phyloP scores from a whole-genome alignment of 164 flowering plant genomes.

The Piper longum region DNA sequence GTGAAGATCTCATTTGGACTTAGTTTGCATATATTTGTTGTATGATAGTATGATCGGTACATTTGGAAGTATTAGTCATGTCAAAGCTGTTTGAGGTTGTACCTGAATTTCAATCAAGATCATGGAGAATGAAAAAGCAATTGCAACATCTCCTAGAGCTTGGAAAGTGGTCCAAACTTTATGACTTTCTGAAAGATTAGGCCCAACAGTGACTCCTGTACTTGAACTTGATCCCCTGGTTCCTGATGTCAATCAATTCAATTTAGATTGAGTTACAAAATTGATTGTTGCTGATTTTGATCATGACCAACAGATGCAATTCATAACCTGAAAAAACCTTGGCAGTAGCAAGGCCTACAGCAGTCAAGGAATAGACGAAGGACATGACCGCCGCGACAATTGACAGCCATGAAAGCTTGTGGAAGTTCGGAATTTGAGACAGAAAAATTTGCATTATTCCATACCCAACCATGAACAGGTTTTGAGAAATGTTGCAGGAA shows the following conservation, averaged over 20 bases:
- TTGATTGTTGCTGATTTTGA: no score
- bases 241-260: constrained; percentile 17
- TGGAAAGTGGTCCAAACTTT: constrained; percentile 43
- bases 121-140: constrained; percentile 53
- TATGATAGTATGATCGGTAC: no score
- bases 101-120: constrained; percentile 75
- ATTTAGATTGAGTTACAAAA: no score
- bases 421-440: constrained; percentile 70
- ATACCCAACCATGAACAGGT: constrained; percentile 57
- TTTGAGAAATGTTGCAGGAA: constrained; percentile 55
- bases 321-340: constrained; percentile 37
- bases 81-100: not conserved
- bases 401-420: constrained; percentile 62
- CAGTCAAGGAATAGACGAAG: constrained; percentile 39
- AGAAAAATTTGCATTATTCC: constrained; percentile 45
- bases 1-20: no score
- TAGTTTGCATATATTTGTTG: no score
- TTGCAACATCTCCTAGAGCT: constrained; percentile 78
- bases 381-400: constrained; percentile 65
- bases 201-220: constrained; percentile 55
- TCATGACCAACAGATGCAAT: not conserved
- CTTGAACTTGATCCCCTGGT: constrained; percentile 35
- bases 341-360: constrained; percentile 33
- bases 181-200: constrained; percentile 28
- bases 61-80: no score